phyloP scores from a whole-genome alignment of 768 basidiomycete species.

The Porpolomopsis calyptriformis region DNA sequence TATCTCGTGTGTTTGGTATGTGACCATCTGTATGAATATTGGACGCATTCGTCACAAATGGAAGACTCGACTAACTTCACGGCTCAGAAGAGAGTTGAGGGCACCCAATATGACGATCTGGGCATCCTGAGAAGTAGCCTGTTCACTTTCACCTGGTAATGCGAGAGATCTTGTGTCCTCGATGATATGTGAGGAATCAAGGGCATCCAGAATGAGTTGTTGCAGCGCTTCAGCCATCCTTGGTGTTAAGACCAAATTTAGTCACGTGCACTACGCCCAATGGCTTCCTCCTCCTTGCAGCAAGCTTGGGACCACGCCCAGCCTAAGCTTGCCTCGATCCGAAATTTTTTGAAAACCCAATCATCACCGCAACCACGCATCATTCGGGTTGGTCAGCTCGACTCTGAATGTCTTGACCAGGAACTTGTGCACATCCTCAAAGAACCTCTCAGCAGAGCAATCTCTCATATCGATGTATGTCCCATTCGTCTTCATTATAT shows the following conservation, averaged over 20 bases:
- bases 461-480: constrained; percentile 58
- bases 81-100: constrained; percentile 79
- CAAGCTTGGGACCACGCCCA: constrained; percentile 56
- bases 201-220: constrained; percentile 63
- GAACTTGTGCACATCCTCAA: constrained; percentile 75
- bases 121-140: constrained; percentile 57
- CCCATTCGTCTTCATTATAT: background rate
- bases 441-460: constrained; percentile 68
- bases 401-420: constrained; percentile 82
- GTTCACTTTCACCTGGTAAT: constrained; percentile 50
- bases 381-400: constrained; percentile 81
- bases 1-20: constrained; percentile 68
- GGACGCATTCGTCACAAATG: constrained; percentile 9
- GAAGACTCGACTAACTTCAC: constrained; percentile 50
- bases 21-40: constrained; percentile 56
- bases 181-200: constrained; percentile 47
- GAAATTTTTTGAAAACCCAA: constrained; percentile 25
- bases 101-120: constrained; percentile 84
- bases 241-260: no score
- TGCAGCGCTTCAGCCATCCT: constrained; percentile 72
- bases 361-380: constrained; percentile 34
- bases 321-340: constrained; percentile 39
- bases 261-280: no score
- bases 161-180: constrained; percentile 58
- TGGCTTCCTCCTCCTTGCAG: constrained; percentile 46